Base-by-base conservation (phyloP, 2,329 filamentous ascomycete species). In the Phaeophleospora eucalypticola region DNA sequence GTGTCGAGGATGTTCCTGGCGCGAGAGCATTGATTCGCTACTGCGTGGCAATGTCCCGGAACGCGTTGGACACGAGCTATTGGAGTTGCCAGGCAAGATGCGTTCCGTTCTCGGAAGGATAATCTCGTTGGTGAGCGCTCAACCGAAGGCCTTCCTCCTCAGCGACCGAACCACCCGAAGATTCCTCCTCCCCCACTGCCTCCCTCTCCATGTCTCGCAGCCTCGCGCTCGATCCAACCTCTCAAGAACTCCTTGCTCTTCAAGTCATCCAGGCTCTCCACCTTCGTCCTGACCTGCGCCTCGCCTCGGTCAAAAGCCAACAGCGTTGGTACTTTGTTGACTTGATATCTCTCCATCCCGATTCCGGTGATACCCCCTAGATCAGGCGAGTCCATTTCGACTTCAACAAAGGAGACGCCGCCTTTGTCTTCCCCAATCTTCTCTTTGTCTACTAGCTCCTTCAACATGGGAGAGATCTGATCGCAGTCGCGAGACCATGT, bases 251-350 rank as follows among this genome's bases (percentile, higher is more conserved):
- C 65, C 52, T 64, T 65, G 48, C 69, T 66, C 60, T 68, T 70
- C 67, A 78, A 63, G 38, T 75, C 64, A 16, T 73, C 68, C n/a
- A 72, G 58, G 36, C 60, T 58, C 3, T 64, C 66, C 12, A 77
- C 54, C 46, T 67, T 69, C 1, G 72, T 76, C 52, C 72, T 68
- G 20, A 74, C 58, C 53, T 76, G 73, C 36, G 75, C 67, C 53
- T 77, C 75, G 45, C 70, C 66, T 15, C 74, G 63, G 51, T 72
- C 72, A 51, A 78, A 78, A 0, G 74, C 69, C 41, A 77, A 58
- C 27, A 78, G 50, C 9, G 73, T 77, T 1, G 75, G 75, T 54
- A 77, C 69, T 15, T 66, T 68, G 19, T 68, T 70, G 46, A 77
- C 72, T 59, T 65, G 61, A 53, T 73, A 76, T 45, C 62, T 63